These are phyloP conservation scores for Cylindrotheca fusiformis DNA, from an alignment of 108 stramenopile genomes.

Conservation along the genomic window DNA sequence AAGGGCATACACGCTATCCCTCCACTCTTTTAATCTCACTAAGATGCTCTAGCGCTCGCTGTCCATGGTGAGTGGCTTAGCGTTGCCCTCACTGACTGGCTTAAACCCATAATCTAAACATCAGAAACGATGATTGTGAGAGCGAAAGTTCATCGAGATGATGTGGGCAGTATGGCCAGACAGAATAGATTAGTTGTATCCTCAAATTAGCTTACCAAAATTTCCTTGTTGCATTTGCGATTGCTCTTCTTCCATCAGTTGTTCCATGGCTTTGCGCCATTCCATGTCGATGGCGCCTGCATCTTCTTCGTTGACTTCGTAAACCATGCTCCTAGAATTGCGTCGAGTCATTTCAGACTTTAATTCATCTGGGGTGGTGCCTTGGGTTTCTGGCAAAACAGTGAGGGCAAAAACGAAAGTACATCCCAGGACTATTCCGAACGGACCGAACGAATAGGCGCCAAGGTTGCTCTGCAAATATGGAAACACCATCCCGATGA, in stretches of 20 bases:
- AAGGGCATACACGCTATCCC: too few species aligned
- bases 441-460: conserved; percentile 80
- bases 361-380: conserved; percentile 75
- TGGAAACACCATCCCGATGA: conserved; percentile 90
- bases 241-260: conserved; percentile 75
- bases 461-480: conserved; percentile 70
- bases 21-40: too few species aligned
- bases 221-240: conserved; percentile 63
- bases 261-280: conserved; percentile 87
- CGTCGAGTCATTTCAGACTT: conserved; percentile 61
- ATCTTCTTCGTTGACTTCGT: conserved; percentile 58
- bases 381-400: conserved; percentile 84
- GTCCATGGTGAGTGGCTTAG: too few species aligned
- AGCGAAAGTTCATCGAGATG: too few species aligned
- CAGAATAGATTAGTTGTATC: too few species aligned
- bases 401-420: conserved; percentile 58
- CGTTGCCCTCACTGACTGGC: too few species aligned
- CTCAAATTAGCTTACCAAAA: conserved; percentile 29
- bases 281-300: conserved; percentile 62
- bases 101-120: too few species aligned
- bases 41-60: too few species aligned
- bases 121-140: too few species aligned
- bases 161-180: too few species aligned
- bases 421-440: conserved; percentile 65
- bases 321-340: conserved; percentile 62